Evolutionary conservation across 2,329 filamentous ascomycete species (phyloP).

Genomic region (Aspergillus alliaceus): DNA sequence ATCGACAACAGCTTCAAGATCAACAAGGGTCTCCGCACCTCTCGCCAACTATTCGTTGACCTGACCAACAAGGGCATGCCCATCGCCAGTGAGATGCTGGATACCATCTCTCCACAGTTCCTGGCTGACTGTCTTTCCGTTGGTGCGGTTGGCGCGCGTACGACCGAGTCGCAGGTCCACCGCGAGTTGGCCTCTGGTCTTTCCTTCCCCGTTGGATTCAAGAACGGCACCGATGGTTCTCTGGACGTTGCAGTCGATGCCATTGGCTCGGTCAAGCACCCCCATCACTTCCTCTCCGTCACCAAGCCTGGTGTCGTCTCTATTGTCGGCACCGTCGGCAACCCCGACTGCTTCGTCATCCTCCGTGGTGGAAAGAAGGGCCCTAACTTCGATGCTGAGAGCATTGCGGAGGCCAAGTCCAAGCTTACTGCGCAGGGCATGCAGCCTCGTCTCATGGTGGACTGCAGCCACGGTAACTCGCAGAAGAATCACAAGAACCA

Average conservation of each 20-base stretch:
- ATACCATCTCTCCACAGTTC: constrained; percentile 97
- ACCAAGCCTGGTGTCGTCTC: constrained; percentile 95
- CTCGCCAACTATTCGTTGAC: constrained; percentile 89
- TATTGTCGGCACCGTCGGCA: constrained; percentile 90
- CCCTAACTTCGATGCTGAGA: constrained; percentile 87
- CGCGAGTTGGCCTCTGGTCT: constrained; percentile 90
- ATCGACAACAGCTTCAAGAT: constrained; percentile 99
- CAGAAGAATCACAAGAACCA: constrained; percentile 97
- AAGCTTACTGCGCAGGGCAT: constrained; percentile 74
- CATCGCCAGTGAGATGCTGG: constrained; percentile 94
- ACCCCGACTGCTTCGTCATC: constrained; percentile 97
- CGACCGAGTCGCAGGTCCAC: constrained; percentile 94
- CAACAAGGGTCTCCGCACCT: constrained; percentile 89
- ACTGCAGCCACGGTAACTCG: constrained; percentile 97
- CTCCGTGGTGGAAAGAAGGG: constrained; percentile 88
- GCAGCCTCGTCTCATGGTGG: constrained; percentile 83
- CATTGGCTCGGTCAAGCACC: constrained; percentile 86
- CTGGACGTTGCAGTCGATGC: constrained; percentile 90
- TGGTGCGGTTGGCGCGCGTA: constrained; percentile 91
- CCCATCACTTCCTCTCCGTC: constrained; percentile 95
- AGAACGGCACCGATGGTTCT: constrained; percentile 95
- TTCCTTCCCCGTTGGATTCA: constrained; percentile 98
- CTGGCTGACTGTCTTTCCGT: constrained; percentile 87
- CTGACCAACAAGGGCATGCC: constrained; percentile 92
- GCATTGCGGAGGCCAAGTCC: constrained; percentile 79